These are phyloP conservation scores for Dalechampia spathulata DNA, from an alignment of 441 rosid genomes.

Conservation along the genomic window DNA sequence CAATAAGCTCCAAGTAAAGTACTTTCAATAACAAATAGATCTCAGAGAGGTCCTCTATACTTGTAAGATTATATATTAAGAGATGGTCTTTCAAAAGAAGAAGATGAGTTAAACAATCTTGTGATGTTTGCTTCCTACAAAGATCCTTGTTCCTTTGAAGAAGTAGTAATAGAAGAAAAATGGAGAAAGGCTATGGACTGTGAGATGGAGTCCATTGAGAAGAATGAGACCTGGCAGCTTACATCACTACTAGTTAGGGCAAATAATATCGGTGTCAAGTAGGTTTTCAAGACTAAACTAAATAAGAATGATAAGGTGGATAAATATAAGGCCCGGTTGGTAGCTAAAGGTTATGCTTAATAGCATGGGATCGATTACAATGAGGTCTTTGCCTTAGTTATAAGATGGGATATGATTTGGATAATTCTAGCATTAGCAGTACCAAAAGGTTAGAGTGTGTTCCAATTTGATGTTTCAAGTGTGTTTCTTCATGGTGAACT, in stretches of 20 bases:
- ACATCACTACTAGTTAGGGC: neutral
- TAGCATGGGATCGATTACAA: neutral
- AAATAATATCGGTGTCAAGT: constrained; percentile 1
- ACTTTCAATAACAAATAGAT: too few species aligned
- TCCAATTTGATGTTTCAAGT: constrained; percentile 1
- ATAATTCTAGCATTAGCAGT: neutral
- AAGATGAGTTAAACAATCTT: neutral
- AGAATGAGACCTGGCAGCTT: neutral
- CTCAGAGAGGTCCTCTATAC: too few species aligned
- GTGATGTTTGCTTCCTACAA: neutral
- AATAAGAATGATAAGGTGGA: neutral
- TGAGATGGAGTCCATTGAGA: constrained; percentile 11
- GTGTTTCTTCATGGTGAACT: neutral
- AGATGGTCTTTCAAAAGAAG: neutral
- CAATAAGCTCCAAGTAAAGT: too few species aligned
- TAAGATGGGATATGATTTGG: constrained; percentile 3
- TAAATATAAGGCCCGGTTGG: neutral
- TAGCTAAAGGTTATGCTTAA: neutral
- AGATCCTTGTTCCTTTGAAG: neutral
- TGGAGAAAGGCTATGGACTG: constrained; percentile 9
- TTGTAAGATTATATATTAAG: too few species aligned
- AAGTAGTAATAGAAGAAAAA: neutral
- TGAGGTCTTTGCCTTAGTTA: neutral
- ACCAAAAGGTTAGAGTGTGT: neutral
- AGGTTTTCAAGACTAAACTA: neutral